A percentile compares a stretch with the other conserved stretches of the same genome.
These are phyloP conservation scores for Amanita polypyramis DNA, from an alignment of 768 basidiomycete genomes.

Conservation along the genomic window DNA sequence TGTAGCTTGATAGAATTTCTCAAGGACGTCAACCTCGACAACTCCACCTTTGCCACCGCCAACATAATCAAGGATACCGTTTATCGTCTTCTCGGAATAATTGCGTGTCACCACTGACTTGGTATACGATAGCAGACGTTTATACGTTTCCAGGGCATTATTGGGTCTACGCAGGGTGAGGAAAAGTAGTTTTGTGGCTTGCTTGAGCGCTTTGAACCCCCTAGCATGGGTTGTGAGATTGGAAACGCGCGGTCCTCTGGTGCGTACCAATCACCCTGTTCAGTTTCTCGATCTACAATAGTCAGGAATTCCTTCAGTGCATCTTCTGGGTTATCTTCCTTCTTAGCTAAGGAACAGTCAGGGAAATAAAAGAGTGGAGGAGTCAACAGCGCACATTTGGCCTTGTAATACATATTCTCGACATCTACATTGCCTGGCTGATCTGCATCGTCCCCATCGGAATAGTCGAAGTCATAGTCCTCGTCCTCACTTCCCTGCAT, in stretches of 20 bases:
- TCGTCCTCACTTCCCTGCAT: slow-evolving; percentile 87
- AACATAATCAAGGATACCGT: slow-evolving; percentile 96
- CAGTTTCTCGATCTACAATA: slow-evolving; percentile 86
- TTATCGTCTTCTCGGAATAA: slow-evolving; percentile 97
- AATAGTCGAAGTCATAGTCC: slow-evolving; percentile 96
- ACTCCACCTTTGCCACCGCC: slow-evolving; percentile 77
- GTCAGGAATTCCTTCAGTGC: slow-evolving; percentile 83
- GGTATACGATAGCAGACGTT: slow-evolving; percentile 80
- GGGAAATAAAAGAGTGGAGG: slow-evolving; percentile 7
- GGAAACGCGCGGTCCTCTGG: neutral
- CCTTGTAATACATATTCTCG: slow-evolving; percentile 97
- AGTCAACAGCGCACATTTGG: slow-evolving; percentile 61
- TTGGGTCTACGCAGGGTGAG: slow-evolving; percentile 66
- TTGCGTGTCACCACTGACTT: slow-evolving; percentile 93
- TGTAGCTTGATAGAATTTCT: slow-evolving; percentile 93
- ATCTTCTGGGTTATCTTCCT: slow-evolving; percentile 88
- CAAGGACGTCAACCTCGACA: slow-evolving; percentile 77
- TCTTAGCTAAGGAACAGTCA: slow-evolving; percentile 53
- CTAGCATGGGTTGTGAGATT: slow-evolving; percentile 26
- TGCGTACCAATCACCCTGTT: slow-evolving; percentile 86
- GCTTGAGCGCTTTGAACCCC: slow-evolving; percentile 99
- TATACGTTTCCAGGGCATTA: slow-evolving; percentile 83
- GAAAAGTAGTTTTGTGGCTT: slow-evolving; percentile 91
- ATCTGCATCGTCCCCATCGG: slow-evolving; percentile 78
- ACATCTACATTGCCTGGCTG: slow-evolving; percentile 78